Conservation (phyloP, 2,329 filamentous ascomycete species). For the Alternaria gaisen region DNA sequence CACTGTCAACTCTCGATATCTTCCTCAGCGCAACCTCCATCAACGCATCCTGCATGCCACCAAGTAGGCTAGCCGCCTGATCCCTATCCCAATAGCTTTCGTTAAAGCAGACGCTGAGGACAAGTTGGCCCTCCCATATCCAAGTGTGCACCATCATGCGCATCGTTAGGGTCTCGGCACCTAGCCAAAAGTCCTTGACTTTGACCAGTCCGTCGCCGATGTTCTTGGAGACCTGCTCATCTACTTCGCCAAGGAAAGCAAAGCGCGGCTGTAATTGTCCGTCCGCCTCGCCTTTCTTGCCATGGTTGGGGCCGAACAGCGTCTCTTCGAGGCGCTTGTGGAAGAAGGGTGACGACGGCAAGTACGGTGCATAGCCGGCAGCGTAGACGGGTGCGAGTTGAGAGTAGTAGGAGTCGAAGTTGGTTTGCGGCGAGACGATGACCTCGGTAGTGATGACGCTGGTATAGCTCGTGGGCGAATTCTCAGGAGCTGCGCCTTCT, state of each 20-base stretch:
- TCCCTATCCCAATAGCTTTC: conserved; percentile 33
- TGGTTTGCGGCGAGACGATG: conserved; percentile 26
- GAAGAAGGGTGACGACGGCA: conserved; percentile 28
- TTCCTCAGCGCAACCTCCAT: conserved; percentile 20
- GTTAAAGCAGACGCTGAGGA: conserved; percentile 33
- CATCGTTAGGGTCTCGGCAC: conserved; percentile 33
- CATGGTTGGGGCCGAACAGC: conserved; percentile 2
- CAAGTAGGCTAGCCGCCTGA: conserved; percentile 23
- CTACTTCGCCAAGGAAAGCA: conserved; percentile 28
- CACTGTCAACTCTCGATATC: neutral
- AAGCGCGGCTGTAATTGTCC: conserved; percentile 29
- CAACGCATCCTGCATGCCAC: conserved; percentile 25
- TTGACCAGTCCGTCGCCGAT: conserved; percentile 24
- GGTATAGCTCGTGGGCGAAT: conserved; percentile 32
- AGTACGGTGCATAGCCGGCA: conserved; percentile 26
- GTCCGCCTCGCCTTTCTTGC: conserved; percentile 21
- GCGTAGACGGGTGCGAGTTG: conserved; percentile 33
- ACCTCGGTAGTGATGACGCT: conserved; percentile 32
- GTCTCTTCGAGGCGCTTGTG: conserved; percentile 30
- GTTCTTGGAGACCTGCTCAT: conserved; percentile 28
- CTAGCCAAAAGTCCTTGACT: conserved; percentile 35
- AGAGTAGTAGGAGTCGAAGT: conserved; percentile 27
- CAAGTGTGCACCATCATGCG: conserved; percentile 37
- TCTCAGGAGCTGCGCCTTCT: conserved; percentile 24
- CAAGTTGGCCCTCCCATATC: conserved; percentile 31